Percentiles rank a stretch among this genome's conserved stretches.
Evolutionary conservation across 2,329 filamentous ascomycete genomes (phyloP).

Genomic region (Aspergillus carbonarius): DNA sequence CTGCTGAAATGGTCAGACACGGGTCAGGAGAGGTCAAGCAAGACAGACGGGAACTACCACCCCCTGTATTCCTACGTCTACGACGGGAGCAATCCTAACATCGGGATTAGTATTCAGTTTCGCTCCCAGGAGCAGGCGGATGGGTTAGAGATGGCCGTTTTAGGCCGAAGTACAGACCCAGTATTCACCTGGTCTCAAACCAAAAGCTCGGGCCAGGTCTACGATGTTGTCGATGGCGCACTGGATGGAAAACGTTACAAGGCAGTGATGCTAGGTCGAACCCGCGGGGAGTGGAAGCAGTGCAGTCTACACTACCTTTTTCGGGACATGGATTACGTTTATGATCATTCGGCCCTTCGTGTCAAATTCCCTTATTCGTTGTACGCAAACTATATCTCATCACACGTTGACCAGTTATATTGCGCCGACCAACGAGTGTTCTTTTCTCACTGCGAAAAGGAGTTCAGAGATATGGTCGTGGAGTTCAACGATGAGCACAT

Average conservation of each 20-base stretch:
- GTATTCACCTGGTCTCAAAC: conserved; percentile 27
- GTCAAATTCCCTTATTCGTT: conserved; percentile 29
- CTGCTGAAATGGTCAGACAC: conserved; percentile 35
- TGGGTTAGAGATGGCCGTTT: conserved; percentile 28
- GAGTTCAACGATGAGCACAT: conserved; percentile 23
- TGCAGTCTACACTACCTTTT: conserved; percentile 31
- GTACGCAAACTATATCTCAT: conserved; percentile 32
- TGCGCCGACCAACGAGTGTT: conserved; percentile 20
- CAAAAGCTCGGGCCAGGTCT: conserved; percentile 25
- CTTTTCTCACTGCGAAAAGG: conserved; percentile 34
- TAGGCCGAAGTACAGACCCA: conserved; percentile 22
- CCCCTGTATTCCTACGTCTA: conserved; percentile 30
- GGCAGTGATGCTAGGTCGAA: conserved; percentile 24
- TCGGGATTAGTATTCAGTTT: conserved; percentile 28
- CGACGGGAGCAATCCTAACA: conserved; percentile 30
- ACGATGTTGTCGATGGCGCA: conserved; percentile 28
- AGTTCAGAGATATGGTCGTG: conserved; percentile 13
- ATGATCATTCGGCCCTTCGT: conserved; percentile 22
- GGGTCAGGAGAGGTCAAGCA: conserved; percentile 25
- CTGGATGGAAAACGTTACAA: conserved; percentile 33
- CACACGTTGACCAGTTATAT: conserved; percentile 31
- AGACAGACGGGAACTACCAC: conserved; percentile 33
- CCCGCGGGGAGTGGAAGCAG: conserved; percentile 24
- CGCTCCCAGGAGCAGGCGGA: conserved; percentile 21
- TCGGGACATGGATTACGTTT: conserved; percentile 29